phyloP scores from a whole-genome alignment of 257 asterid species.

The Solanum sejunctum region DNA sequence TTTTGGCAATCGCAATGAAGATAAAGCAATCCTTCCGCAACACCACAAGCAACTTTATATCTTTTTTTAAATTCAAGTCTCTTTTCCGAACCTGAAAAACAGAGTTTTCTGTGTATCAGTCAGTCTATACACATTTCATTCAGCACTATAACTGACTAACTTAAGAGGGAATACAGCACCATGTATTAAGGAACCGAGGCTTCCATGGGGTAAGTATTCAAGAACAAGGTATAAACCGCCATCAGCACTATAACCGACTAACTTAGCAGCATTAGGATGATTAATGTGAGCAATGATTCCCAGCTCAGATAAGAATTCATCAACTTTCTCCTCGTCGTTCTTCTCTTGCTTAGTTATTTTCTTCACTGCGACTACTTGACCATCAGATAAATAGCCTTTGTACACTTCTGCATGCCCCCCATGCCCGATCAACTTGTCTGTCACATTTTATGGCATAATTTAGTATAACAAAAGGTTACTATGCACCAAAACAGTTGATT shows the following conservation, averaged over 20 bases:
- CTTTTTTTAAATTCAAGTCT: conserved; percentile 53
- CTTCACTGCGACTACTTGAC: conserved; percentile 80
- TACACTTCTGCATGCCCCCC: conserved; percentile 96
- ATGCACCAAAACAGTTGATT: neutral
- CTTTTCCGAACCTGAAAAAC: conserved; percentile 34
- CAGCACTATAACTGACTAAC: neutral
- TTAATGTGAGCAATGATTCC: conserved; percentile 90
- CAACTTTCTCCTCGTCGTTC: conserved; percentile 65
- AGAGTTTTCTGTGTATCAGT: neutral
- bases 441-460: neutral
- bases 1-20: conserved; percentile 71
- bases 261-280: conserved; percentile 71
- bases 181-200: conserved; percentile 59
- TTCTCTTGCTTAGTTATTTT: conserved; percentile 46
- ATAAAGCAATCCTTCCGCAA: conserved; percentile 80
- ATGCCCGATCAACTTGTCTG: conserved; percentile 71
- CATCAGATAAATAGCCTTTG: conserved; percentile 63
- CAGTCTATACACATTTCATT: neutral
- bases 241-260: conserved; percentile 74
- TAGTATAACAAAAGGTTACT: neutral
- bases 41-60: conserved; percentile 57
- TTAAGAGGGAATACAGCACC: conserved; percentile 19
- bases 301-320: conserved; percentile 77
- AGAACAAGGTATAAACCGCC: conserved; percentile 75
- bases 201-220: conserved; percentile 58